These are phyloP conservation scores for Leishmania gerbilli DNA, from an alignment of 208 protist species.

Conservation along the genomic window DNA sequence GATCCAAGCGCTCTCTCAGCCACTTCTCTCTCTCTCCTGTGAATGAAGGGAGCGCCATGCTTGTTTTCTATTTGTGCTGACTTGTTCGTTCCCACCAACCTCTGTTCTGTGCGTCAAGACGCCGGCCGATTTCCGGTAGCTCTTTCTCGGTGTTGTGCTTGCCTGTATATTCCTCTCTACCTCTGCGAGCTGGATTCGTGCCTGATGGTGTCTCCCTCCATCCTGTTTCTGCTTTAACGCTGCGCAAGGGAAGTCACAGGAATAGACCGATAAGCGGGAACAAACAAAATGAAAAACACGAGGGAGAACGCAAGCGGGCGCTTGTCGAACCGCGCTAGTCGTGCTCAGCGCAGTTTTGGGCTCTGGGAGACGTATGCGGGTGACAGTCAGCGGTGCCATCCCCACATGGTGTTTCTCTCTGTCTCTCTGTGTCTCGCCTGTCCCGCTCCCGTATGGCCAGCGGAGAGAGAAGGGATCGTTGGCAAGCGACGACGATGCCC, in stretches of 20 bases:
- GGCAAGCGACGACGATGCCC: neutral
- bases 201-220: neutral
- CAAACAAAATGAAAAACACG: neutral
- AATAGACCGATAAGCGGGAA: neutral
- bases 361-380: neutral
- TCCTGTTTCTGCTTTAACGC: no score
- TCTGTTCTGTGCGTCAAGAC: neutral
- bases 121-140: neutral
- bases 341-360: neutral
- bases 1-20: neutral
- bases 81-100: neutral
- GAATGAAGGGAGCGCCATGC: neutral
- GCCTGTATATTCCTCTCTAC: neutral
- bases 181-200: neutral
- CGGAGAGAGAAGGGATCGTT: neutral
- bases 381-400: neutral
- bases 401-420: neutral
- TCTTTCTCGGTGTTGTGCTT: neutral
- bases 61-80: neutral
- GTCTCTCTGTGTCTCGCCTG: neutral
- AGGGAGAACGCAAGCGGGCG: neutral
- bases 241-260: neutral
- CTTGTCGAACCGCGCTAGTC: neutral
- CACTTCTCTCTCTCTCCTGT: neutral
- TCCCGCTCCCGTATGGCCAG: neutral